A percentile compares a stretch with the other conserved stretches of the same genome.
These are phyloP conservation scores for Apiotrichum sp. DNA, from an alignment of 1,284 basidiomycete genomes.

Conservation along the genomic window DNA sequence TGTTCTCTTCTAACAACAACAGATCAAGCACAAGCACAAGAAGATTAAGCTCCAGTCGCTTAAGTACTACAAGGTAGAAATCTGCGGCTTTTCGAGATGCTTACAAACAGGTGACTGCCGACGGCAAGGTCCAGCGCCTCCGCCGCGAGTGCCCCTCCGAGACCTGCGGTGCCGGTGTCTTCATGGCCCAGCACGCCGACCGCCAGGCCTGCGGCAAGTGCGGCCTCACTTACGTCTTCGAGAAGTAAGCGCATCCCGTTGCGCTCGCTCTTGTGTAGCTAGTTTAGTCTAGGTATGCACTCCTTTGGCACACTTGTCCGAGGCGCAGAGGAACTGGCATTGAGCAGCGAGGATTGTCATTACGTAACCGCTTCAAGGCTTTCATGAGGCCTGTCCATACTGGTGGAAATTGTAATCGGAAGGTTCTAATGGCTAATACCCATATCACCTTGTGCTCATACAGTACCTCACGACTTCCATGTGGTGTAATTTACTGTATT, in stretches of 20 bases:
- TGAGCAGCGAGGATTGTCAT: no score
- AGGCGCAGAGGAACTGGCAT: no score
- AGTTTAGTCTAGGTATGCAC: no score
- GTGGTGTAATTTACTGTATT: no score
- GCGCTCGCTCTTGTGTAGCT: no score
- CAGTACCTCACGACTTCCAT: no score
- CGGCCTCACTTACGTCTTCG: slow-evolving; percentile 76
- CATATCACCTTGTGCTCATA: no score
- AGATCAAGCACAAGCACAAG: slow-evolving; percentile 97
- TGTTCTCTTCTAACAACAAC: background rate
- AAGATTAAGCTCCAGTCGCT: slow-evolving; percentile 97
- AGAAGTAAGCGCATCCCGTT: slow-evolving; percentile 24
- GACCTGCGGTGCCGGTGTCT: slow-evolving; percentile 91
- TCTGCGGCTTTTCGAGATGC: slow-evolving; percentile 68
- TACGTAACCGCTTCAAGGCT: no score
- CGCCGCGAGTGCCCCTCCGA: slow-evolving; percentile 74
- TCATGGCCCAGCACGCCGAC: slow-evolving; percentile 94
- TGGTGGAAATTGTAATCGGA: no score
- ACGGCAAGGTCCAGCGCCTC: slow-evolving; percentile 98
- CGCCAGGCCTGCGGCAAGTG: slow-evolving; percentile 95
- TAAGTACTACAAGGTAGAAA: slow-evolving; percentile 87
- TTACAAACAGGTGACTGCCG: slow-evolving; percentile 97
- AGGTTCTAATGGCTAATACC: no score
- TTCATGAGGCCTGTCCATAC: no score
- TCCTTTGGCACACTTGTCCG: no score